Conservation (phyloP, 768 basidiomycete genomes). For the Rhodotorula babjevae region DNA sequence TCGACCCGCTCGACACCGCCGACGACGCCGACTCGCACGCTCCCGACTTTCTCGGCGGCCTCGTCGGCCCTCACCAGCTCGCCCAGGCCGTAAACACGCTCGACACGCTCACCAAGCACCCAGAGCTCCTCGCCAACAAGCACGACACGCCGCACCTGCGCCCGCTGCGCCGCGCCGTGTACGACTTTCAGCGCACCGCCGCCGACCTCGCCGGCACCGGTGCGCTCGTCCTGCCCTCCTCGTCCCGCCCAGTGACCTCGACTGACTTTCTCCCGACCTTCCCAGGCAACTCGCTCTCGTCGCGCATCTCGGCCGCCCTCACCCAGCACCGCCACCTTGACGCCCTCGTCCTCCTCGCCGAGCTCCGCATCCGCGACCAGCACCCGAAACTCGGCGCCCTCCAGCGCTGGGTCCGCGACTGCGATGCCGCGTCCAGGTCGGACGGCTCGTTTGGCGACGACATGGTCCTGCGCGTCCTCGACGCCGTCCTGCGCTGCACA, state of each 20-base stretch:
- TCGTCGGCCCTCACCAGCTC: slow-evolving; percentile 21
- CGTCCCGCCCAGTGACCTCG: too few relatives aligned
- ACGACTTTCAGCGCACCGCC: slow-evolving; percentile 28
- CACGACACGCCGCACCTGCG: slow-evolving; percentile 10
- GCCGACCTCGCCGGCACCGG: slow-evolving; percentile 17
- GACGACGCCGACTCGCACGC: not conserved
- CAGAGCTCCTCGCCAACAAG: slow-evolving; percentile 3
- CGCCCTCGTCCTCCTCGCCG: slow-evolving; percentile 57
- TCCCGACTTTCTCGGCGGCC: slow-evolving; percentile 13
- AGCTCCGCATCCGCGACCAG: slow-evolving; percentile 54
- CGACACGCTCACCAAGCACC: slow-evolving; percentile 17
- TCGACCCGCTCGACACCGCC: not conserved
- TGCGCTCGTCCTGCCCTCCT: not conserved
- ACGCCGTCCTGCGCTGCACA: slow-evolving; percentile 54
- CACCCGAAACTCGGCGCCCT: slow-evolving; percentile 56
- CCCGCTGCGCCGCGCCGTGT: slow-evolving; percentile 21
- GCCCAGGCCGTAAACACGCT: slow-evolving; percentile 16
- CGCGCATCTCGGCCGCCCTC: slow-evolving; percentile 47
- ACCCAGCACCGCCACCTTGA: slow-evolving; percentile 52
- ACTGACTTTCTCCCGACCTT: too few relatives aligned
- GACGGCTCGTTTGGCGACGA: slow-evolving; percentile 51
- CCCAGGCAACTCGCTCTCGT: slow-evolving; percentile 29
- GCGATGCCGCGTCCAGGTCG: slow-evolving; percentile 55
- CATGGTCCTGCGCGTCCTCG: slow-evolving; percentile 53
- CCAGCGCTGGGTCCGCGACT: slow-evolving; percentile 59